Conservation (phyloP, 768 basidiomycete genomes). For the Ramaria sp. region DNA sequence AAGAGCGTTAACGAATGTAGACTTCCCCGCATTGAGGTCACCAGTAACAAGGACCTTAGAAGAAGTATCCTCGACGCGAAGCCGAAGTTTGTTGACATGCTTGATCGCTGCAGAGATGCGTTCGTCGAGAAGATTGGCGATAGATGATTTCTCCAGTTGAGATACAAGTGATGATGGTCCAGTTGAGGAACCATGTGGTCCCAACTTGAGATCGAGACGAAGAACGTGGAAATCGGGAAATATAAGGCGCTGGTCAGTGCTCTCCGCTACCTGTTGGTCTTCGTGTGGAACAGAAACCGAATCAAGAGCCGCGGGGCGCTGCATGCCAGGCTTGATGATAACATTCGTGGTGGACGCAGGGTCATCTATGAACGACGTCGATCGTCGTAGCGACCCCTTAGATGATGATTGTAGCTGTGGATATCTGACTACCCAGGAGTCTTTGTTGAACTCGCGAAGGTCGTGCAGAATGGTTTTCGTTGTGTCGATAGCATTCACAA, state of each 20-base stretch:
- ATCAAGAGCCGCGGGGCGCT: constrained; percentile 43
- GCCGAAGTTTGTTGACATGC: constrained; percentile 77
- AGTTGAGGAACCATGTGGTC: constrained; percentile 52
- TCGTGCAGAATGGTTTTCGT: constrained; percentile 59
- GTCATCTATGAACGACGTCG: constrained; percentile 80
- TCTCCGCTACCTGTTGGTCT: constrained; percentile 25
- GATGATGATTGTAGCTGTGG: constrained; percentile 48
- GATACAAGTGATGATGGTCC: constrained; percentile 64
- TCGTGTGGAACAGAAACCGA: constrained; percentile 23
- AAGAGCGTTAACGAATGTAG: constrained; percentile 94
- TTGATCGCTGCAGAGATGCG: constrained; percentile 61
- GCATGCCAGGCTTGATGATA: constrained; percentile 40
- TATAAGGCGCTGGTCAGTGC: constrained; percentile 20
- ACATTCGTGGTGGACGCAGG: constrained; percentile 59
- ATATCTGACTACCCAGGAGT: constrained; percentile 83
- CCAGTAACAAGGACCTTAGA: constrained; percentile 97
- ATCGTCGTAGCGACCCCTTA: constrained; percentile 41
- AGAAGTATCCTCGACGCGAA: constrained; percentile 81
- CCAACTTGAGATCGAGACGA: constrained; percentile 87
- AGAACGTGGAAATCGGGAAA: constrained; percentile 73
- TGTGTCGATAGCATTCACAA: constrained; percentile 67
- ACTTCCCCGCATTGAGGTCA: constrained; percentile 97
- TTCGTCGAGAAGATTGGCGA: constrained; percentile 84
- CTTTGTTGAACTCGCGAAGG: constrained; percentile 71
- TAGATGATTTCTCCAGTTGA: constrained; percentile 86